A percentile compares a stretch with the other conserved stretches of the same genome.
Evolutionary conservation across 192 early-diverging fungal species (phyloP).

Genomic region (Thamnidium elegans): DNA sequence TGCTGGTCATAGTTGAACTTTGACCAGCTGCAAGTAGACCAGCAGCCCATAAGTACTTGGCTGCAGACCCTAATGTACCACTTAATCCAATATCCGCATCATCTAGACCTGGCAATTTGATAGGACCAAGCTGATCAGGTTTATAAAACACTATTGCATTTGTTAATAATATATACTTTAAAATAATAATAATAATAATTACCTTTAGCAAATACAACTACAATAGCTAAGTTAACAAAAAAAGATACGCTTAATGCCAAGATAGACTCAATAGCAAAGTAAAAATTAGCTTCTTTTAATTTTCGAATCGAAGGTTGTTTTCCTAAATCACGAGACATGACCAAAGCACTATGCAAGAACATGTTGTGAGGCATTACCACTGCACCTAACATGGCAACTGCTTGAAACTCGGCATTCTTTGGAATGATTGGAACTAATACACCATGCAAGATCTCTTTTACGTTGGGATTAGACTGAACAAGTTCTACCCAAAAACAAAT

Average conservation of each 20-base stretch:
- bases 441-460: slow-evolving; percentile 49
- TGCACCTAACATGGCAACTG: slow-evolving; percentile 64
- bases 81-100: slow-evolving; percentile 58
- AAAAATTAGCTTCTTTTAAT: slow-evolving; percentile 68
- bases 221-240: slow-evolving; percentile 65
- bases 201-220: slow-evolving; percentile 64
- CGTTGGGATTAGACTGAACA: slow-evolving; percentile 49
- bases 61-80: slow-evolving; percentile 58
- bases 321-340: slow-evolving; percentile 49
- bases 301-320: slow-evolving; percentile 26
- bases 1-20: slow-evolving; percentile 85
- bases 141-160: slow-evolving; percentile 29
- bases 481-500: slow-evolving; percentile 75
- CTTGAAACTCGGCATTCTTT: slow-evolving; percentile 53
- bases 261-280: slow-evolving; percentile 59
- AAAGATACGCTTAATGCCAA: slow-evolving; percentile 61
- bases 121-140: slow-evolving; percentile 13
- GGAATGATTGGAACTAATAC: slow-evolving; percentile 56
- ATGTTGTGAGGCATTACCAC: slow-evolving; percentile 91
- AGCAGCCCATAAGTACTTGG: slow-evolving; percentile 74
- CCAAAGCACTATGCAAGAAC: slow-evolving; percentile 80
- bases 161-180: too few species aligned
- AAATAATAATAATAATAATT: too few species aligned
- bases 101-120: slow-evolving; percentile 52
- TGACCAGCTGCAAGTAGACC: slow-evolving; percentile 82